Conservation (phyloP, 306 rosid genomes). For the Cicer pinnatifidum region DNA sequence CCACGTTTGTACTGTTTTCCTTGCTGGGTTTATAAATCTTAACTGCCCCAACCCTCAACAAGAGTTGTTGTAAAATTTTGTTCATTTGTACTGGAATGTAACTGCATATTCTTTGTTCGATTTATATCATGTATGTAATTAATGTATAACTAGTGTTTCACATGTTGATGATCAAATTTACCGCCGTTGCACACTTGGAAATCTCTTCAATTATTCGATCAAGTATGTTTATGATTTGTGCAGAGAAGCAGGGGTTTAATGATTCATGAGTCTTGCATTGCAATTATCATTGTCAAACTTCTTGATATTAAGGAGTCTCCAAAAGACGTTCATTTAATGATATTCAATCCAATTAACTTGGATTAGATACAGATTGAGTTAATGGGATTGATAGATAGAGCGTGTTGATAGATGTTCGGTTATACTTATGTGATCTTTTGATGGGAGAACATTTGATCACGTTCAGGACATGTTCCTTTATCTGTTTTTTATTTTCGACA, state of each 20-base stretch:
- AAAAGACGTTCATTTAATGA: neutral
- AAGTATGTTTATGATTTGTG: neutral
- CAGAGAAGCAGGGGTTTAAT: neutral
- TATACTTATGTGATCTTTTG: no score
- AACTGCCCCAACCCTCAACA: slow-evolving; percentile 40
- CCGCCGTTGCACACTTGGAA: neutral
- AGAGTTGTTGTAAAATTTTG: slow-evolving; percentile 57
- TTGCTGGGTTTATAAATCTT: slow-evolving; percentile 36
- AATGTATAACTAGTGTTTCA: slow-evolving; percentile 47
- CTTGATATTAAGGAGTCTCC: neutral
- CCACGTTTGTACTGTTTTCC: slow-evolving; percentile 30
- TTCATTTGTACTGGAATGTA: slow-evolving; percentile 40
- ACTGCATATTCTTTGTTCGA: slow-evolving; percentile 47
- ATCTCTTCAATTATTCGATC: neutral
- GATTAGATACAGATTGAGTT: no score
- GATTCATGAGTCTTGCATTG: no score
- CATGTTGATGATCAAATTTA: slow-evolving; percentile 32
- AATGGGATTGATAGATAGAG: no score
- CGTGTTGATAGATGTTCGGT: no score
- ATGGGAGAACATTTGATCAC: no score
- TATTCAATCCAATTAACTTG: no score
- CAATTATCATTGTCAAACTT: no score
- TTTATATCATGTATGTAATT: slow-evolving; percentile 50
- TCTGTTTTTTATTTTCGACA: no score
- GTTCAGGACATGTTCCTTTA: no score